Evolutionary conservation across 1,284 basidiomycete species (phyloP).

Genomic region (Flammula alnicola): DNA sequence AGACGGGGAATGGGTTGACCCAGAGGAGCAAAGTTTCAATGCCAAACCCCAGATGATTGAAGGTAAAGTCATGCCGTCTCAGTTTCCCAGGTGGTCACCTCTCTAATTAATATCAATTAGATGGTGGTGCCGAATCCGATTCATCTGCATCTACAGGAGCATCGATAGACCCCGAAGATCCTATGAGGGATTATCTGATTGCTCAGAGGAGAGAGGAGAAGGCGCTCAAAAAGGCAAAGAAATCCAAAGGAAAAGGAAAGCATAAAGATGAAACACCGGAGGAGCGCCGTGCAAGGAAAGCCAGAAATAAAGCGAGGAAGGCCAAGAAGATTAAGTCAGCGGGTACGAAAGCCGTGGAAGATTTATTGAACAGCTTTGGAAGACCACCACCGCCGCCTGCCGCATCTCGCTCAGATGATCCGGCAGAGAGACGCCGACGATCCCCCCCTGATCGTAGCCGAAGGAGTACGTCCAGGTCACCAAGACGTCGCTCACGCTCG

Average conservation of each 20-base stretch:
- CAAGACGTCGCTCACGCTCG: conserved; percentile 25
- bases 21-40: conserved; percentile 85
- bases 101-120: conserved; percentile 33
- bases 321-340: conserved; percentile 41
- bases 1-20: conserved; percentile 88
- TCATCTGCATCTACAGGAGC: conserved; percentile 70
- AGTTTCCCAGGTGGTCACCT: neutral
- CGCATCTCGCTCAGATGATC: conserved; percentile 23
- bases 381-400: conserved; percentile 25
- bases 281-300: conserved; percentile 72
- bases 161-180: conserved; percentile 92
- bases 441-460: conserved; percentile 33
- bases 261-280: conserved; percentile 81
- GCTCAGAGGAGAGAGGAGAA: conserved; percentile 72
- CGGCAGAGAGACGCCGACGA: conserved; percentile 24
- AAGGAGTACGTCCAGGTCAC: conserved; percentile 22
- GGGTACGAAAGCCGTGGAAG: conserved; percentile 56
- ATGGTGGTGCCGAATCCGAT: conserved; percentile 59
- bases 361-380: conserved; percentile 51
- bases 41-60: conserved; percentile 75
- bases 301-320: conserved; percentile 65
- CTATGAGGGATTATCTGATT: conserved; percentile 92
- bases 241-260: conserved; percentile 57
- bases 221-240: conserved; percentile 62
- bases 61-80: conserved; percentile 51